Conservation (phyloP, 352 stramenopile species). For the Globisporangium alternatum region DNA sequence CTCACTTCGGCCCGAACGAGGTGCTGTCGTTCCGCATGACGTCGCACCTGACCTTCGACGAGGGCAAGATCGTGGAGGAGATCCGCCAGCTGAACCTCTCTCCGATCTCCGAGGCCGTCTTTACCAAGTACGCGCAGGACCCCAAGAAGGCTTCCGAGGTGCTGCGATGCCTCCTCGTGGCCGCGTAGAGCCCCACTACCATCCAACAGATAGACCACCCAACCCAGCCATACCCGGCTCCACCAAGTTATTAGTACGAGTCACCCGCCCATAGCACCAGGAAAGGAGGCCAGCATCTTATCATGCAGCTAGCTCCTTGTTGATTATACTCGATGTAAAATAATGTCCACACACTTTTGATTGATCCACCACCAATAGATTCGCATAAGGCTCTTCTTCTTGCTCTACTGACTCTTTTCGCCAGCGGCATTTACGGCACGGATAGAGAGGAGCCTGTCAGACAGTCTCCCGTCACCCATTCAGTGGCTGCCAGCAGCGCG, state of each 20-base stretch:
- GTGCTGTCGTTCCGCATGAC: constrained; percentile 68
- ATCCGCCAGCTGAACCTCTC: constrained; percentile 71
- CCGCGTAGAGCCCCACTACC: constrained; percentile 16
- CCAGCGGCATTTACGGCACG: not conserved
- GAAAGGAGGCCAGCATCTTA: not conserved
- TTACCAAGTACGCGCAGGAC: constrained; percentile 52
- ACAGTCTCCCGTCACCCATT: not conserved
- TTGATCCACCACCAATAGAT: constrained; percentile 6
- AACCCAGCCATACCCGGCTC: not conserved
- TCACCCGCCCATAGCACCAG: constrained; percentile 4
- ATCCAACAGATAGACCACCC: constrained; percentile 13
- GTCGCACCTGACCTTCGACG: constrained; percentile 80
- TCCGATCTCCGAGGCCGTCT: constrained; percentile 48
- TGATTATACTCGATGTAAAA: constrained; percentile 23
- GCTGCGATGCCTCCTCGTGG: constrained; percentile 46
- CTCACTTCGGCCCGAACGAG: constrained; percentile 46
- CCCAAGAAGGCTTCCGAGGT: constrained; percentile 54
- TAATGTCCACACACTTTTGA: constrained; percentile 18
- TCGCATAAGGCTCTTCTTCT: not conserved
- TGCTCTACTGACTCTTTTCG: not conserved
- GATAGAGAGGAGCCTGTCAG: not conserved
- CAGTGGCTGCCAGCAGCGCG: not conserved
- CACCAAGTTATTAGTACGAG: constrained; percentile 11
- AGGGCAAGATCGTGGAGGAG: constrained; percentile 75
- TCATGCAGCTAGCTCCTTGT: constrained; percentile 9